Conservation (phyloP, 1,139 yeast species). For the Fermentozyma sake region DNA sequence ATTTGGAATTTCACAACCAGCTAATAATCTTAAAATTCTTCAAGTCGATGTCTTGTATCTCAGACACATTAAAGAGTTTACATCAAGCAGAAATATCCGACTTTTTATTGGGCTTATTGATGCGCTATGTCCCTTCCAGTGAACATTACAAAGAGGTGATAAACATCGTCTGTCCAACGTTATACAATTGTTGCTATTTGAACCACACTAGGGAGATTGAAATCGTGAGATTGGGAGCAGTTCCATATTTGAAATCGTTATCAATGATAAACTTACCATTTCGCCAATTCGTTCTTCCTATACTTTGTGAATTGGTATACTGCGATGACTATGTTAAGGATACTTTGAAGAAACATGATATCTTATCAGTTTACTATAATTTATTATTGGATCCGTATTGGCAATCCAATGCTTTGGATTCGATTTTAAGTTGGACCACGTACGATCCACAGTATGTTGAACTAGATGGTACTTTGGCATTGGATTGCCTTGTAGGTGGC, state of each 20-base stretch:
- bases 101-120: conserved; percentile 29
- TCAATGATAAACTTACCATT: conserved; percentile 46
- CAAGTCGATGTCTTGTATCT: conserved; percentile 38
- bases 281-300: conserved; percentile 58
- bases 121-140: conserved; percentile 24
- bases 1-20: conserved; percentile 29
- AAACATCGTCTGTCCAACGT: conserved; percentile 39
- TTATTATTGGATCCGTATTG: conserved; percentile 59
- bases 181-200: conserved; percentile 57
- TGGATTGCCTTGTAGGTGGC: conserved; percentile 33
- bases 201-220: conserved; percentile 50
- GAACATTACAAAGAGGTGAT: conserved; percentile 37
- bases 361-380: conserved; percentile 44
- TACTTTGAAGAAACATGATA: conserved; percentile 33
- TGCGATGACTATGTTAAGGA: conserved; percentile 38
- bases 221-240: conserved; percentile 49
- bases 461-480: conserved; percentile 25
- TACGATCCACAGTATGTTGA: conserved; percentile 22
- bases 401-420: conserved; percentile 67
- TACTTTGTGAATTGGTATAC: conserved; percentile 59
- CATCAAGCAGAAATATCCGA: conserved; percentile 41
- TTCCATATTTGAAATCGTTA: conserved; percentile 47
- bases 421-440: conserved; percentile 42
- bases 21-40: conserved; percentile 38
- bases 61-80: conserved; percentile 30